phyloP scores from a whole-genome alignment of 2,329 filamentous ascomycete genomes.

The Xylariaceae sp. region DNA sequence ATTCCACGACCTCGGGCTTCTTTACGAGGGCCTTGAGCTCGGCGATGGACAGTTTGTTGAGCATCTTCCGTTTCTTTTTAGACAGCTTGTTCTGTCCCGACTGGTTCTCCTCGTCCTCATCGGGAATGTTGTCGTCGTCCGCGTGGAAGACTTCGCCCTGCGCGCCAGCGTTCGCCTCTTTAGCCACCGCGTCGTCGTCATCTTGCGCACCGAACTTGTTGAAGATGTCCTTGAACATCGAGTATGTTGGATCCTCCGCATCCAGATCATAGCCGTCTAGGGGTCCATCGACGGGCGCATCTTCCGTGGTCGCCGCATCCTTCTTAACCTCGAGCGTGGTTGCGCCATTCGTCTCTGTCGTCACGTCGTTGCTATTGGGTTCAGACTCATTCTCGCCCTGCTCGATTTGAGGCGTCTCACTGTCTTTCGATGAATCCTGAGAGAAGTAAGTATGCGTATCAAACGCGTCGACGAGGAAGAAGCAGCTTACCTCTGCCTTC shows the following conservation, averaged over 20 bases:
- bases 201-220: constrained; percentile 66
- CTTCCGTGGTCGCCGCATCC: constrained; percentile 33
- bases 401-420: constrained; percentile 32
- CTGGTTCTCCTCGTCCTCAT: constrained; percentile 67
- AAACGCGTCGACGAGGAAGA: background rate
- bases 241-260: constrained; percentile 70
- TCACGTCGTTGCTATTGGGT: constrained; percentile 22
- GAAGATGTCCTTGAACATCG: constrained; percentile 78
- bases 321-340: constrained; percentile 42
- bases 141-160: constrained; percentile 82
- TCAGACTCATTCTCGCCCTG: constrained; percentile 31
- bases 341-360: constrained; percentile 25
- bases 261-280: constrained; percentile 47
- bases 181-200: constrained; percentile 57
- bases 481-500: constrained; percentile 47
- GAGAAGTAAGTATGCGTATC: constrained; percentile 7
- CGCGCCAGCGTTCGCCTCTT: constrained; percentile 62
- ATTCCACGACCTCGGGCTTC: constrained; percentile 92
- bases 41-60: constrained; percentile 88
- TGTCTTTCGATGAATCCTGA: constrained; percentile 24
- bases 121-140: constrained; percentile 80
- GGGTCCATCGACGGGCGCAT: constrained; percentile 41
- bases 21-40: constrained; percentile 88
- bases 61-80: constrained; percentile 89
- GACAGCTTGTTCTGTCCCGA: constrained; percentile 65